A percentile compares a stretch with the other conserved stretches of the same genome.
Evolutionary conservation across 2,329 filamentous ascomycete genomes (phyloP).

Genomic region (Aspergillus vadensis): DNA sequence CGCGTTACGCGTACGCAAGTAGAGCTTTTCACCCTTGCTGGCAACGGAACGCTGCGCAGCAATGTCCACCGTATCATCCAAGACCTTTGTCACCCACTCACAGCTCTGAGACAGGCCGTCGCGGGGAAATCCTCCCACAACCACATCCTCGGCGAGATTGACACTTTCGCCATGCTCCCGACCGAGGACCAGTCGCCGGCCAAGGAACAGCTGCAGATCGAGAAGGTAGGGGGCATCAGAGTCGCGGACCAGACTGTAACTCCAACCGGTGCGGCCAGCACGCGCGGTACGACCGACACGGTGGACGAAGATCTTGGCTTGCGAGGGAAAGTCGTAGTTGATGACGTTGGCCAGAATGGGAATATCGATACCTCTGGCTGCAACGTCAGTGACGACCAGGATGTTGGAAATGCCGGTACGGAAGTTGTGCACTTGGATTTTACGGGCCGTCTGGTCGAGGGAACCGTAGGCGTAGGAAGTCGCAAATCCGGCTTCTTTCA

Average conservation of each 20-base stretch:
- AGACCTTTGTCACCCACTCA: conserved; percentile 80
- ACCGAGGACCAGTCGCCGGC: conserved; percentile 78
- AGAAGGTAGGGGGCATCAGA: conserved; percentile 88
- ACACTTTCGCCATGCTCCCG: conserved; percentile 60
- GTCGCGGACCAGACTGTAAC: conserved; percentile 87
- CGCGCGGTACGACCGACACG: conserved; percentile 93
- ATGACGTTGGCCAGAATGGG: conserved; percentile 94
- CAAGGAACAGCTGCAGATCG: conserved; percentile 91
- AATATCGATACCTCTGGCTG: conserved; percentile 96
- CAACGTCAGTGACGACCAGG: conserved; percentile 93
- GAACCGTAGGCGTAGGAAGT: conserved; percentile 95
- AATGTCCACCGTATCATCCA: conserved; percentile 76
- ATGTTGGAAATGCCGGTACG: conserved; percentile 82
- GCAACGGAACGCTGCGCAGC: conserved; percentile 70
- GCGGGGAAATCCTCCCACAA: conserved; percentile 74
- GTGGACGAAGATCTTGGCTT: conserved; percentile 96
- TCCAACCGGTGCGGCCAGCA: conserved; percentile 91
- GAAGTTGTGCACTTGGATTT: conserved; percentile 90
- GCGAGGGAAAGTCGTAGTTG: conserved; percentile 97
- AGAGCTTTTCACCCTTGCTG: conserved; percentile 87
- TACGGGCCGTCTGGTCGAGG: conserved; percentile 88
- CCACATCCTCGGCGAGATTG: conserved; percentile 79
- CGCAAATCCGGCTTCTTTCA: conserved; percentile 79
- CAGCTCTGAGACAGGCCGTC: conserved; percentile 72
- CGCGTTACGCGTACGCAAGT: conserved; percentile 83